Percentiles rank a stretch among this genome's conserved stretches.
Evolutionary conservation across 1,139 yeast genomes (phyloP).

Genomic region (Diutina sp.): DNA sequence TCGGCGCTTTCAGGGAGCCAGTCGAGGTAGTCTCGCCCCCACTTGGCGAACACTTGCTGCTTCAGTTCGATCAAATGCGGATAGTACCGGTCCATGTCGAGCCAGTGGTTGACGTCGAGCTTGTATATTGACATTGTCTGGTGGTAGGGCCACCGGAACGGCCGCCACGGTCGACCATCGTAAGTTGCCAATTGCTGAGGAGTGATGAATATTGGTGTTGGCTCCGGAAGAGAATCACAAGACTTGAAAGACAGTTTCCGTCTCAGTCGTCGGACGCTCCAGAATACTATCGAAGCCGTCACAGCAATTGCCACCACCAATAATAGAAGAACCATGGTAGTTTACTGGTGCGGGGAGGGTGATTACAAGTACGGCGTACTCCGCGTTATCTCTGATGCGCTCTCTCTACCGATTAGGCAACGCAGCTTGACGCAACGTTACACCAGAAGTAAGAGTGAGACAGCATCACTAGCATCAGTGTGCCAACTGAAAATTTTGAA

Average conservation of each 20-base stretch:
- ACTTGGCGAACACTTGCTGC: slow-evolving; percentile 39
- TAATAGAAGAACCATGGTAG: background rate
- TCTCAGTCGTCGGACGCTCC: background rate
- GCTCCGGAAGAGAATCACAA: slow-evolving; percentile 20
- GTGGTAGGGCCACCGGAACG: slow-evolving; percentile 71
- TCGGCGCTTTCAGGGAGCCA: slow-evolving; percentile 60
- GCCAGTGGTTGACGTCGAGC: slow-evolving; percentile 62
- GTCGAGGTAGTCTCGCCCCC: slow-evolving; percentile 50
- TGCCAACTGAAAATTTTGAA: too few relatives aligned
- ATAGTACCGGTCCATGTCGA: slow-evolving; percentile 69
- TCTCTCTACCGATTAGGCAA: background rate
- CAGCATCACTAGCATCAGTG: too few relatives aligned
- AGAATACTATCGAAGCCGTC: background rate
- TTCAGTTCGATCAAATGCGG: slow-evolving; percentile 54
- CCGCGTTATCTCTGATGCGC: background rate
- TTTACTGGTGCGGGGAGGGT: background rate
- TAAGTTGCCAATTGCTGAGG: slow-evolving; percentile 54
- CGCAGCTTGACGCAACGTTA: background rate
- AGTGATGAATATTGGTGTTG: slow-evolving; percentile 50
- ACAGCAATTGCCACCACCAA: background rate
- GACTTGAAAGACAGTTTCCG: background rate
- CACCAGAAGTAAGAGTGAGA: background rate
- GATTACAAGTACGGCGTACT: background rate
- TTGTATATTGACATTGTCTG: slow-evolving; percentile 69
- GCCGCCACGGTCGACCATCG: slow-evolving; percentile 74